Conservation (phyloP, 495 filamentous ascomycete genomes). For the Chlorociboria aeruginascens region DNA sequence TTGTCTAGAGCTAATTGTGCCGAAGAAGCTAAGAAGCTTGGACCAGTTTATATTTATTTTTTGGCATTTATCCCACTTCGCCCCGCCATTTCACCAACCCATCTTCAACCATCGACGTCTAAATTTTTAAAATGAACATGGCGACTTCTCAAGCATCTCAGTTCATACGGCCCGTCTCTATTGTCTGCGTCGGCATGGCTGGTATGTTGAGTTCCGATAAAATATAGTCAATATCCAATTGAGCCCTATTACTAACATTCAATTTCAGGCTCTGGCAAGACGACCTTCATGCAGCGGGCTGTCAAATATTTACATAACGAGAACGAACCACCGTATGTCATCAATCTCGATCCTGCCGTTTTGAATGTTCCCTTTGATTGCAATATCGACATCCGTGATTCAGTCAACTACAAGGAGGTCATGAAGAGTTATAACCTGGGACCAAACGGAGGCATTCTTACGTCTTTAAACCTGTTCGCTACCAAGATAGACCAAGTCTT, state of each 20-base stretch:
- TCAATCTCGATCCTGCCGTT: slow-evolving; percentile 96
- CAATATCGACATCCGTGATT: slow-evolving; percentile 98
- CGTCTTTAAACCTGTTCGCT: slow-evolving; percentile 88
- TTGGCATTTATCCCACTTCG: slow-evolving; percentile 6
- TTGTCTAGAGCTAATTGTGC: not conserved
- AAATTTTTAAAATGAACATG: slow-evolving; percentile 5
- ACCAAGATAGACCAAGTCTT: slow-evolving; percentile 97
- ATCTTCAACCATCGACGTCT: slow-evolving; percentile 1
- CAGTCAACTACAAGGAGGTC: slow-evolving; percentile 98
- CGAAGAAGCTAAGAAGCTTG: slow-evolving; percentile 17
- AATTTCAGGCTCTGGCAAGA: slow-evolving; percentile 75
- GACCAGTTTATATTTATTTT: slow-evolving; percentile 20
- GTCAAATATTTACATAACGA: slow-evolving; percentile 77
- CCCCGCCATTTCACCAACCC: slow-evolving; percentile 8
- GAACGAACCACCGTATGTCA: slow-evolving; percentile 70
- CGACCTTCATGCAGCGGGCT: slow-evolving; percentile 96
- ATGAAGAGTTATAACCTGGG: slow-evolving; percentile 99
- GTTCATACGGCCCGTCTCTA: slow-evolving; percentile 35
- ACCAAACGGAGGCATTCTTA: slow-evolving; percentile 96
- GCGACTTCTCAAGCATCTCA: slow-evolving; percentile 7
- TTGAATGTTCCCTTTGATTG: slow-evolving; percentile 89
- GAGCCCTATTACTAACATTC: not conserved
- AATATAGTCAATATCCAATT: not conserved
- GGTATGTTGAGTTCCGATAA: slow-evolving; percentile 30
- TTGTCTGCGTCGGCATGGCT: slow-evolving; percentile 97